Base-by-base conservation (phyloP, 2,329 filamentous ascomycete genomes). In the Chaetomiaceae sp. region DNA sequence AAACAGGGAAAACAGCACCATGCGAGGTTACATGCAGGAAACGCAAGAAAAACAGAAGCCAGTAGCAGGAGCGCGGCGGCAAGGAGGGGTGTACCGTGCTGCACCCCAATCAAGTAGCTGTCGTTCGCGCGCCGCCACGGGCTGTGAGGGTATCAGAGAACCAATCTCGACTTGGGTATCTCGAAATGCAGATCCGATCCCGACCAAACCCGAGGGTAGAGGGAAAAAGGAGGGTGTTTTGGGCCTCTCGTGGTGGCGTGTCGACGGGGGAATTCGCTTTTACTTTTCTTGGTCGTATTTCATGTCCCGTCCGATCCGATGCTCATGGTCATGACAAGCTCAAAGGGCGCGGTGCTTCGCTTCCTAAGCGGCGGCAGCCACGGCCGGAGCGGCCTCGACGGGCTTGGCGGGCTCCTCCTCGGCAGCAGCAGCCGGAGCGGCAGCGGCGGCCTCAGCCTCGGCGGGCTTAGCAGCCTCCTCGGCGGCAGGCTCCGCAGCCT, bases 121-220 rank as follows among this genome's bases (percentile, higher is more conserved):
- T 46, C 14, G 38, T n/a, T 17, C 36, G 20, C 38, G 20, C 22
- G n/a, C 22, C 37, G 42, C 44, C 25, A 48, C 47, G 49, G 48
- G 46, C 40, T 27, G 27, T 31, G 52, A 52, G 64, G 61, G 64
- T 66, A 67, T 66, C 64, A 65, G 58, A 61, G 60, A 63, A 72
- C 71, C 73, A 76, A 72, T 75, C 63, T 76, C 69, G 71, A 75
- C 71, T 74, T 74, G 76, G 76, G 76, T 78, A 78, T 78, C 75
- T 77, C 72, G 73, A 79, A 78, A 80, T 79, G 76, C 77, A 79
- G 72, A 76, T 73, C 74, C 73, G 75, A 71, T 73, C 70, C 74
- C 73, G 71, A 71, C 72, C 72, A 70, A 65, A 65, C 59, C 61
- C 57, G 56, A 56, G 55, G 59, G 56, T 54, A 34, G 38, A 46